A percentile compares a stretch with the other conserved stretches of the same genome.
Evolutionary conservation across 129 eudicot genomes (phyloP).

Genomic region (Cynara cardunculus): DNA sequence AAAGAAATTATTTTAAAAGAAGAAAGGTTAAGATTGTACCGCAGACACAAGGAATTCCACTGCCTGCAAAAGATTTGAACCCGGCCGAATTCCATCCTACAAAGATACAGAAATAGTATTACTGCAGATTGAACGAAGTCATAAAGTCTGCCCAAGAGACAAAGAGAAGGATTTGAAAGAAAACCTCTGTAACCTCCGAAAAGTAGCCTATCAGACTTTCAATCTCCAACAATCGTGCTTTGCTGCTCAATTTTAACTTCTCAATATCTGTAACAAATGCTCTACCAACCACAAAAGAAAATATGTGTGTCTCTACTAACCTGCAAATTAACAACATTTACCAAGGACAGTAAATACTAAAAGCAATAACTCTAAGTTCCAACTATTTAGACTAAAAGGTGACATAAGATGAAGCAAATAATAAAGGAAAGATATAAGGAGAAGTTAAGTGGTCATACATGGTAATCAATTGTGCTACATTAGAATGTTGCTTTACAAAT

Average conservation of each 20-base stretch:
- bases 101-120: slow-evolving; percentile 20
- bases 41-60: slow-evolving; percentile 93
- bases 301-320: slow-evolving; percentile 98
- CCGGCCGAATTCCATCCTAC: slow-evolving; percentile 89
- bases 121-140: slow-evolving; percentile 1
- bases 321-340: slow-evolving; percentile 41
- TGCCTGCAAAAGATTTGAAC: slow-evolving; percentile 83
- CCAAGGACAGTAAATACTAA: neutral
- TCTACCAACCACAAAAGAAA: slow-evolving; percentile 98
- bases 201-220: slow-evolving; percentile 65
- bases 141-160: neutral
- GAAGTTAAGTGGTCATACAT: slow-evolving; percentile 48
- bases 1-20: neutral
- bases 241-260: slow-evolving; percentile 81
- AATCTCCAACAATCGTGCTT: slow-evolving; percentile 73
- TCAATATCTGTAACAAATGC: slow-evolving; percentile 96
- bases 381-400: neutral
- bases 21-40: slow-evolving; percentile 40
- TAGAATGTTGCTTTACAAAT: slow-evolving; percentile 81
- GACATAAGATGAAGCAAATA: neutral
- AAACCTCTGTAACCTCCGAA: slow-evolving; percentile 78
- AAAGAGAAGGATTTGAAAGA: neutral
- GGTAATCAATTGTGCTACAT: slow-evolving; percentile 83
- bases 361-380: neutral
- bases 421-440: slow-evolving; percentile 11